Evolutionary conservation across 164 flowering plant genomes (phyloP), one percentile per base, ranked within the genome.

Genomic region (Macadamia integrifolia): DNA sequence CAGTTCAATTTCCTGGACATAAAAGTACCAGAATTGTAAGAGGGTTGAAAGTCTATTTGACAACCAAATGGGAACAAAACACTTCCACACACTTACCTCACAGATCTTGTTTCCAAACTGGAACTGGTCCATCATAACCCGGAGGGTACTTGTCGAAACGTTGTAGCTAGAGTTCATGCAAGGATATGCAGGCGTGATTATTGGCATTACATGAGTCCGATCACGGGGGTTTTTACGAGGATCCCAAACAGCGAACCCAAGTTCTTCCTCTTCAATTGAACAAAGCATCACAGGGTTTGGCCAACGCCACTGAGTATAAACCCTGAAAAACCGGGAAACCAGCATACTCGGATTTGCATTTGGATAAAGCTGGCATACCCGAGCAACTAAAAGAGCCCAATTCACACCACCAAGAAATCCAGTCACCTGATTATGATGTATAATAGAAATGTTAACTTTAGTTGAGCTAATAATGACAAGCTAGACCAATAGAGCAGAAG

Each of bases 361-460:
- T 10, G 99, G 98, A 77, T 90, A 95, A 64, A 95, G 85, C 80
- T 95, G 99, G 77, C 98, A 95, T 13, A 95, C 83, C 15, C 92
- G 88, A 60, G 98, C 99, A 13, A 95, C 99, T 1, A 95, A 77
- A 66, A 95, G 85, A 64, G 98, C 99, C 99, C 99, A 95, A 71
- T 91, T 95, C 28, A 95, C 96, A 60, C 99, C 99, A 75, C 99
- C 99, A 73, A 95, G 94, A 82, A 90, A 95, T 53, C 99, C 99
- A 68, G 98, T 92, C 9, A 95, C 97, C 98, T 95, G 75, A 60
- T 59, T 29, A 65, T 49, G 8, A 8, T 17, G 58, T 1, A 72
- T 1, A 8, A 14, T 9, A n/a, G 13, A 1, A 49, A 14, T 8
- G 30, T 14, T 12, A 3, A 60, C 11, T 29, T 58, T 65, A 53